Evolutionary conservation across 495 filamentous ascomycete species (phyloP).

Genomic region (Annulohypoxylon nitens): DNA sequence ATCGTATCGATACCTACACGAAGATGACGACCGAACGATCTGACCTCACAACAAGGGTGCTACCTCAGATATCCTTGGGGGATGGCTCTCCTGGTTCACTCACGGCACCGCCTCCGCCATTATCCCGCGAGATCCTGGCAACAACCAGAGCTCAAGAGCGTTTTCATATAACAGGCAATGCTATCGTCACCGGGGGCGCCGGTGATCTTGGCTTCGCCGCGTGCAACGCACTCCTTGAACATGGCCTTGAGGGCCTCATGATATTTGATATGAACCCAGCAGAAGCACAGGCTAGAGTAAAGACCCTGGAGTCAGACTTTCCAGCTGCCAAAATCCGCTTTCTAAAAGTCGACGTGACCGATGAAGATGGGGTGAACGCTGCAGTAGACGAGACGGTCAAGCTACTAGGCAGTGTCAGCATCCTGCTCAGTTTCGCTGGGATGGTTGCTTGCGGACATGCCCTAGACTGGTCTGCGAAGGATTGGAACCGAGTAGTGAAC

Average conservation of each 20-base stretch:
- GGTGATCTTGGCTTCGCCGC: conserved; percentile 73
- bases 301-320: conserved; percentile 64
- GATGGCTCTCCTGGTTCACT: conserved; percentile 60
- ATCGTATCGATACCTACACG: neutral
- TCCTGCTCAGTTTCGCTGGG: conserved; percentile 75
- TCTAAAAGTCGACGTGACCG: conserved; percentile 71
- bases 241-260: conserved; percentile 70
- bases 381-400: conserved; percentile 58
- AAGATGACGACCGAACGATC: conserved; percentile 51
- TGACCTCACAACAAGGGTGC: conserved; percentile 49
- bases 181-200: conserved; percentile 77
- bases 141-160: conserved; percentile 65
- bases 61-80: conserved; percentile 72
- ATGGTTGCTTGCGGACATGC: conserved; percentile 72
- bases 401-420: conserved; percentile 67
- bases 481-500: conserved; percentile 73
- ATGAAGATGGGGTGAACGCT: conserved; percentile 60
- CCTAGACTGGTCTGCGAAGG: conserved; percentile 64
- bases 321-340: conserved; percentile 63
- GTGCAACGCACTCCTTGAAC: conserved; percentile 76
- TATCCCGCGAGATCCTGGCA: conserved; percentile 57
- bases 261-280: conserved; percentile 72
- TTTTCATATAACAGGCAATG: conserved; percentile 74
- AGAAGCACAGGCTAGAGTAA: conserved; percentile 58
- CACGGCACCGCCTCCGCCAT: conserved; percentile 61